Evolutionary conservation across 768 basidiomycete species (phyloP), one percentile per base, ranked within the genome.

Genomic region (Suillus plorans): DNA sequence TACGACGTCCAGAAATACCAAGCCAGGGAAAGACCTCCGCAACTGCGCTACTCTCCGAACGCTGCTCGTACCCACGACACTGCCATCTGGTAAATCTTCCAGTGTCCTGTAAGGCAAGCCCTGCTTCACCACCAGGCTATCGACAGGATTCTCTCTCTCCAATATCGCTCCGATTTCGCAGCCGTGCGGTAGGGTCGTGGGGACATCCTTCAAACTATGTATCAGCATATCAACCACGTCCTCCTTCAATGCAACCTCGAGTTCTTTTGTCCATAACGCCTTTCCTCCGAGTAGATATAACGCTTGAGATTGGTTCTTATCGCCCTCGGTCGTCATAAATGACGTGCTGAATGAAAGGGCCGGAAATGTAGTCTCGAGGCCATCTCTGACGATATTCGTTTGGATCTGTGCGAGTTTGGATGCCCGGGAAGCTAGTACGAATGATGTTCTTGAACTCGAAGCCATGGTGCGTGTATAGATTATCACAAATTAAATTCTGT

Each of bases 11-110:
- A 89, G 79, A 75, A 97, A 97, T 62, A 85, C 81, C 61, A 99
- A 80, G 55, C 82, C 76, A 0, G 93, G 92, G 77, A 86, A 96
- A 62, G 80, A 84, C 69, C 91, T 83, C 77, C 88, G 89, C 66
- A 99, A 74, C 76, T 98, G 96, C 8, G 97, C 97, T 36, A 97
- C 89, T 65, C 97, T 80, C 60, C 97, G 84, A 39, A 99, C 94
- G 76, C 93, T 95, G 70, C 94, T 94, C 52, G 97, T 98, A 16
- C 97, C 97, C n/a, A 99, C 87, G 10, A 96, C 90, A 69, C 89
- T 91, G 12, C 95, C 95, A 14, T 84, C 84, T 2, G 97, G 95
- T 49, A 99, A 73, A 39, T 98, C 96, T 39, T 88, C 89, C 57
- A 99, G 77, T 1, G 73, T 83, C 73, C 83, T 91, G 83, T 90